A percentile compares a stretch with the other conserved stretches of the same genome.
phyloP scores from a whole-genome alignment of 2,329 filamentous ascomycete species.

The Pseudogymnoascus sp. region DNA sequence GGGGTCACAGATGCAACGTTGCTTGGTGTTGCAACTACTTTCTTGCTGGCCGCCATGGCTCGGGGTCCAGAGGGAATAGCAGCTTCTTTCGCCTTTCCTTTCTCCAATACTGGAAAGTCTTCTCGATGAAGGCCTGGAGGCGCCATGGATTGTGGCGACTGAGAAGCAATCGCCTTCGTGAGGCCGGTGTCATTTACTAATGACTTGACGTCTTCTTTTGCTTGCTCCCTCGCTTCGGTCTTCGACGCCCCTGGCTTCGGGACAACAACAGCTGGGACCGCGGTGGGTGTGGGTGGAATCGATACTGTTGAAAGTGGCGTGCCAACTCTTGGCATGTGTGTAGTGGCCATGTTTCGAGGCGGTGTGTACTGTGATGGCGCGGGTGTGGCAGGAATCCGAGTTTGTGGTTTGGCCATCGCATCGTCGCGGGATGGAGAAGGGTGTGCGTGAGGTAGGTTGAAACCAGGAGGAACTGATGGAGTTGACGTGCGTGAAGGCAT shows the following conservation, averaged over 20 bases:
- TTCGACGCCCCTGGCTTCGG: not conserved
- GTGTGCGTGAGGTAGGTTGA: conserved; percentile 34
- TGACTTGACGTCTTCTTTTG: conserved; percentile 38
- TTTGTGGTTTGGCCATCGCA: conserved; percentile 22
- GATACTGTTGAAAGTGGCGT: conserved; percentile 25
- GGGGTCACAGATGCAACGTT: conserved; percentile 8
- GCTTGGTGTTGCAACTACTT: conserved; percentile 11
- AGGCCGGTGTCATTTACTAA: conserved; percentile 39
- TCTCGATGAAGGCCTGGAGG: conserved; percentile 44
- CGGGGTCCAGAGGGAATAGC: conserved; percentile 16
- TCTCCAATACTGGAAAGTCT: conserved; percentile 52
- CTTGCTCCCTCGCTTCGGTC: conserved; percentile 20
- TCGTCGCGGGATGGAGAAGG: conserved; percentile 27
- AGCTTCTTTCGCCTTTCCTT: conserved; percentile 25
- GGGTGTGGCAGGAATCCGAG: conserved; percentile 18
- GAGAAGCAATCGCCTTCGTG: conserved; percentile 36
- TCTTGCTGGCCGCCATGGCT: conserved; percentile 12
- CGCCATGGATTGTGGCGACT: conserved; percentile 25
- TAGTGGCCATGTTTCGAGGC: conserved; percentile 17
- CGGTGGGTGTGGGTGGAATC: conserved; percentile 20
- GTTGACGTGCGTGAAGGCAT: conserved; percentile 26
- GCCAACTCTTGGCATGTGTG: conserved; percentile 21
- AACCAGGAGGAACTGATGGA: conserved; percentile 40
- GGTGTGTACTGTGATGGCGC: conserved; percentile 24
- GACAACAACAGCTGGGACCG: conserved; percentile 6